Conservation (phyloP, 2,329 filamentous ascomycete species). For the Drechslera avenae region DNA sequence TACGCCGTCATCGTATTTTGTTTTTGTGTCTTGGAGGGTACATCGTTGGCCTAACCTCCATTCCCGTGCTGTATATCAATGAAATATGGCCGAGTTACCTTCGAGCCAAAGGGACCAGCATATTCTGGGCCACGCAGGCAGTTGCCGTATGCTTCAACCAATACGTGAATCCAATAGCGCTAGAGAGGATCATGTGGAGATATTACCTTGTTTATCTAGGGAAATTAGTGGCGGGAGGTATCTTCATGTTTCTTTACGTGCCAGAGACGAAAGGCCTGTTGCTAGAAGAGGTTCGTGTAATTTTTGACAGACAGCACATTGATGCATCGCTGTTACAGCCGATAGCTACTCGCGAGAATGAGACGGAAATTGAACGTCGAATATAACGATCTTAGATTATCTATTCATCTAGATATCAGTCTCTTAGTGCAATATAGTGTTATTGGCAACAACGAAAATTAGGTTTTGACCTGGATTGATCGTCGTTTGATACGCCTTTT, state of each 20-base stretch:
- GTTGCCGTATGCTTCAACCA: conserved; percentile 26
- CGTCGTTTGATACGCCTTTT: no score
- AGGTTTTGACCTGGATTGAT: no score
- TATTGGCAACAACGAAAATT: no score
- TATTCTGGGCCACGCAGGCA: conserved; percentile 25
- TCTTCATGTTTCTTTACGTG: conserved; percentile 20
- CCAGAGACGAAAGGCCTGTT: conserved; percentile 25
- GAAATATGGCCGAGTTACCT: conserved; percentile 45
- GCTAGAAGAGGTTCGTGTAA: conserved; percentile 19
- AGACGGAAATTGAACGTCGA: no score
- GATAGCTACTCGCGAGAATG: no score
- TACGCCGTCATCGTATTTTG: conserved; percentile 25
- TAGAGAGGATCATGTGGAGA: conserved; percentile 28
- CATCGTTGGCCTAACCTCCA: conserved; percentile 42
- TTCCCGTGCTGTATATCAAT: conserved; percentile 40
- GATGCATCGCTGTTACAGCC: no score
- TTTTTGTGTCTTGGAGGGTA: conserved; percentile 27
- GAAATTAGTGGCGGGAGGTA: conserved; percentile 16
- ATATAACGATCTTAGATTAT: no score
- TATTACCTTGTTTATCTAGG: conserved; percentile 33
- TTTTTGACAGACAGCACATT: conserved; percentile 14
- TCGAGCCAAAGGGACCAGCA: conserved; percentile 23
- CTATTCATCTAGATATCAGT: no score
- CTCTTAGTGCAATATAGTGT: no score
- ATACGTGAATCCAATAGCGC: conserved; percentile 28